Conservation (phyloP, 2,329 filamentous ascomycete species). For the Chaetoscypha palmicola region DNA sequence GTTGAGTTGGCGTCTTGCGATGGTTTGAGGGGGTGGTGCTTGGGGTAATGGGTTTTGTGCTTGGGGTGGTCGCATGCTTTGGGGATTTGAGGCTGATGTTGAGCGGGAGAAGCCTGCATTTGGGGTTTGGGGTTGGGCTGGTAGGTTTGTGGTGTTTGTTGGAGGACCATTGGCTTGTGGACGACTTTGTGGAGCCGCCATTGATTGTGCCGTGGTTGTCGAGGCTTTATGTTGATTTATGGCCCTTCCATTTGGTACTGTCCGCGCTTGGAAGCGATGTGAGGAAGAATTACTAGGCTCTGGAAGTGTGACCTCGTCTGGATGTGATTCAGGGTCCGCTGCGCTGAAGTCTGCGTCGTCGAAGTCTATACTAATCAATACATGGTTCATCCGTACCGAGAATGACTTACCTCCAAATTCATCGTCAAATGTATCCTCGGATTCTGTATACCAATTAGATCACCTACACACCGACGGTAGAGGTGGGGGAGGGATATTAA, state of each 20-base stretch:
- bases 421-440: constrained; percentile 40
- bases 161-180: constrained; percentile 19
- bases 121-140: constrained; percentile 28
- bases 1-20: constrained; percentile 25
- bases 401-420: constrained; percentile 44
- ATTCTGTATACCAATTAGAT: constrained; percentile 29
- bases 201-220: constrained; percentile 21
- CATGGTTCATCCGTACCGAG: constrained; percentile 30
- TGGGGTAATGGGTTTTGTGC: too few species aligned
- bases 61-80: constrained; percentile 8
- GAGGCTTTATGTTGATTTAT: constrained; percentile 28
- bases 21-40: constrained; percentile 8
- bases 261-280: constrained; percentile 20
- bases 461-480: too few species aligned
- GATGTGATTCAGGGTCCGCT: constrained; percentile 55
- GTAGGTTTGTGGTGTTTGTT: constrained; percentile 4
- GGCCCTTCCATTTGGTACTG: constrained; percentile 13
- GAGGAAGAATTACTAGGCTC: constrained; percentile 21
- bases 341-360: constrained; percentile 73
- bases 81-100: constrained; percentile 13
- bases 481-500: too few species aligned
- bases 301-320: constrained; percentile 65
- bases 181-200: constrained; percentile 25
- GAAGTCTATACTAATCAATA: constrained; percentile 45
- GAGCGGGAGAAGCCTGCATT: constrained; percentile 26